phyloP scores from a whole-genome alignment of 2,329 filamentous ascomycete genomes.

The Beauveria asiatica region DNA sequence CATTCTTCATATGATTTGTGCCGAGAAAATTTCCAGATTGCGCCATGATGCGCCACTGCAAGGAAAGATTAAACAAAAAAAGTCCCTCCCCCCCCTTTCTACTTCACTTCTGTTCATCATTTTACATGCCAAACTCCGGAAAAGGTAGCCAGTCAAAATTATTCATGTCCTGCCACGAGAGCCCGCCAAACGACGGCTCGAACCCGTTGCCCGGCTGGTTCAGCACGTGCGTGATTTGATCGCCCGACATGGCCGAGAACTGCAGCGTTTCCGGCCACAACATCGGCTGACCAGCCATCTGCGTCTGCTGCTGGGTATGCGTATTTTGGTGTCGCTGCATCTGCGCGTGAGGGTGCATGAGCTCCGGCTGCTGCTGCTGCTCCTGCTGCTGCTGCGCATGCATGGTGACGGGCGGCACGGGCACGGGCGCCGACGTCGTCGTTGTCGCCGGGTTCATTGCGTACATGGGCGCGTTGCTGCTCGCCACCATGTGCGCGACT shows the following conservation, averaged over 20 bases:
- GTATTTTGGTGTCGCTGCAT: slow-evolving; percentile 3
- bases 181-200: slow-evolving; percentile 43
- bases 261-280: slow-evolving; percentile 46
- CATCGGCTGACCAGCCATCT: slow-evolving; percentile 19
- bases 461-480: neutral
- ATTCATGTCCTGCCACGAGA: slow-evolving; percentile 51
- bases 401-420: neutral
- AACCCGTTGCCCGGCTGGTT: slow-evolving; percentile 54
- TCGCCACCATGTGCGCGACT: neutral
- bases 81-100: neutral
- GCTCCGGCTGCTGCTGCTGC: neutral
- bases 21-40: too few relatives aligned
- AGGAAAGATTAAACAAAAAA: too few relatives aligned
- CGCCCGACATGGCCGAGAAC: slow-evolving; percentile 61
- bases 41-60: too few relatives aligned
- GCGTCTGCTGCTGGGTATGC: slow-evolving; percentile 7
- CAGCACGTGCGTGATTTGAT: slow-evolving; percentile 58
- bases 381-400: neutral
- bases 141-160: slow-evolving; percentile 50
- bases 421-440: neutral
- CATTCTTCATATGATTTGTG: too few relatives aligned
- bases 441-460: neutral
- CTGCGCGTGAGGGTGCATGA: slow-evolving; percentile 5
- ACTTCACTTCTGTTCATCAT: neutral
- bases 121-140: slow-evolving; percentile 34